These are phyloP conservation scores for Trichophyton mentagrophytes DNA, from an alignment of 2,329 filamentous ascomycete genomes.

Conservation along the genomic window DNA sequence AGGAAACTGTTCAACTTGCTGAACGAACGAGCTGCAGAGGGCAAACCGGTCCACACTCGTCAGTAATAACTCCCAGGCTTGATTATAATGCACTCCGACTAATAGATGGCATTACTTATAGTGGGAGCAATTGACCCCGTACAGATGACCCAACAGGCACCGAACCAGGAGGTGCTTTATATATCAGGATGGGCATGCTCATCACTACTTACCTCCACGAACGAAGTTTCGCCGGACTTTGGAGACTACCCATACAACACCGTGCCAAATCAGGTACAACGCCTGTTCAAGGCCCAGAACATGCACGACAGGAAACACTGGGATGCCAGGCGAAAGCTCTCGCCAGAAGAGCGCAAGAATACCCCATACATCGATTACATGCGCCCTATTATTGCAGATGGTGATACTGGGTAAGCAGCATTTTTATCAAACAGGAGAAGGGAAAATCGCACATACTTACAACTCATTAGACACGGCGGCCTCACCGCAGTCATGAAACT, in stretches of 20 bases:
- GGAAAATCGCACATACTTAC: background rate
- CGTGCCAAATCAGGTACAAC: constrained; percentile 93
- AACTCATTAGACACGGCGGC: constrained; percentile 57
- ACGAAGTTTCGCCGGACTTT: constrained; percentile 95
- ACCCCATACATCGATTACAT: constrained; percentile 86
- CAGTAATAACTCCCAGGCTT: constrained; percentile 24
- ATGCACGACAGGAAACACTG: constrained; percentile 95
- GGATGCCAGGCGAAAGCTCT: constrained; percentile 70
- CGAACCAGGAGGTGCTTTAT: constrained; percentile 91
- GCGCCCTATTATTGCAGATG: constrained; percentile 88
- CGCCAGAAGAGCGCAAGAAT: constrained; percentile 54
- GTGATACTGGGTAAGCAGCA: constrained; percentile 59
- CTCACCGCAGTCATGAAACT: constrained; percentile 88
- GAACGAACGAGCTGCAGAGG: constrained; percentile 60
- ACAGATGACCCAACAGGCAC: constrained; percentile 97
- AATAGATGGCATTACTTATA: constrained; percentile 22
- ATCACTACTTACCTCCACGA: constrained; percentile 79
- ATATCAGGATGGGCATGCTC: constrained; percentile 97
- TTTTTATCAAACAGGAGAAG: background rate
- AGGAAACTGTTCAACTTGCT: constrained; percentile 86
- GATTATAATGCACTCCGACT: background rate
- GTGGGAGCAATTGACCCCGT: constrained; percentile 98
- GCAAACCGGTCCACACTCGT: constrained; percentile 89
- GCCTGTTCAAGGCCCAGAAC: constrained; percentile 89
- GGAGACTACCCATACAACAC: constrained; percentile 99